Evolutionary conservation across 2,329 filamentous ascomycete genomes (phyloP).

Genomic region (Bipolaris oryzae): DNA sequence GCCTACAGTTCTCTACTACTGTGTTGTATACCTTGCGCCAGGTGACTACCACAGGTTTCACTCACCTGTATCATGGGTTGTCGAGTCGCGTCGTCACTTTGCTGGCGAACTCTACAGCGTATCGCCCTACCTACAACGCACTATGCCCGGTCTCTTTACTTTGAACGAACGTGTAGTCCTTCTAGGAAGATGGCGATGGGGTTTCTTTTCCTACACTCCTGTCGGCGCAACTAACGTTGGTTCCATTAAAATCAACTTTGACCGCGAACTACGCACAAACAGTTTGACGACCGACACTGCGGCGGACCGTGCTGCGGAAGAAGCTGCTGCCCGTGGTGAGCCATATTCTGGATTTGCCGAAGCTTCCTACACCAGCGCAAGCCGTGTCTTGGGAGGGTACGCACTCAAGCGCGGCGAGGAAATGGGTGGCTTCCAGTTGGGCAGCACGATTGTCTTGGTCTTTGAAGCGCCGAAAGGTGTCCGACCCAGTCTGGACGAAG

Average conservation of each 20-base stretch:
- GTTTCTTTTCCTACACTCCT: constrained; percentile 95
- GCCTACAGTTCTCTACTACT: constrained; percentile 82
- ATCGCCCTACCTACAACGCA: constrained; percentile 91
- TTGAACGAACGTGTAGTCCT: constrained; percentile 95
- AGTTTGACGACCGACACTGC: constrained; percentile 89
- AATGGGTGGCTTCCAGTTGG: constrained; percentile 97
- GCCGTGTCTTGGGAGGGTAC: constrained; percentile 78
- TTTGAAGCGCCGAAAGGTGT: constrained; percentile 85
- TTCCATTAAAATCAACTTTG: constrained; percentile 96
- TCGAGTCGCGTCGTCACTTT: constrained; percentile 93
- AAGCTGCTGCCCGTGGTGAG: constrained; percentile 76
- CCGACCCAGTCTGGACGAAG: constrained; percentile 62
- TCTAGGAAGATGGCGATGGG: constrained; percentile 92
- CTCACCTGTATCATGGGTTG: constrained; percentile 93
- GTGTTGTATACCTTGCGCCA: constrained; percentile 92
- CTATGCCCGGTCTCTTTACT: constrained; percentile 91
- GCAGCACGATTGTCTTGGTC: constrained; percentile 91
- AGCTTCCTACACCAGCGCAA: constrained; percentile 83
- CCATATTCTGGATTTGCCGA: constrained; percentile 90
- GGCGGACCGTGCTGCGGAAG: constrained; percentile 82
- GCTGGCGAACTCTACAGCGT: constrained; percentile 95
- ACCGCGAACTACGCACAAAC: constrained; percentile 91
- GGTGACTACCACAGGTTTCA: constrained; percentile 99
- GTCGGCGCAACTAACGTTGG: constrained; percentile 98
- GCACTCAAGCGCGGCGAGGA: constrained; percentile 87